A percentile compares a stretch with the other conserved stretches of the same genome.
phyloP scores from a whole-genome alignment of 352 stramenopile species.

The Globisporangium viniferum region DNA sequence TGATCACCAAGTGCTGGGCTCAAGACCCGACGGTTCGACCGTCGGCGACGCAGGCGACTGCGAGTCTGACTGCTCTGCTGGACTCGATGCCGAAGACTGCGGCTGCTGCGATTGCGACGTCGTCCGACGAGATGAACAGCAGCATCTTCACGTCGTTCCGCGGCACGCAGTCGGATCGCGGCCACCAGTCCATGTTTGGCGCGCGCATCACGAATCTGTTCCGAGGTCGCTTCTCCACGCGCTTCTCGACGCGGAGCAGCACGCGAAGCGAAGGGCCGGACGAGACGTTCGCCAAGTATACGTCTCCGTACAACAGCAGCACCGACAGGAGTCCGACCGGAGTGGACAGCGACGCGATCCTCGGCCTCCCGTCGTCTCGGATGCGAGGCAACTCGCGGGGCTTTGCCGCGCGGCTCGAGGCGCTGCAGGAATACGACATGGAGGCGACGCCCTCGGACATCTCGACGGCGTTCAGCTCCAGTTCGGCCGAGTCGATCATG shows the following conservation, averaged over 20 bases:
- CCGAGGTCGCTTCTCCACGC: conserved; percentile 37
- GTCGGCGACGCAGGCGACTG: conserved; percentile 41
- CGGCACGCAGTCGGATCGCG: conserved; percentile 28
- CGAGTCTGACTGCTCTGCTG: conserved; percentile 52
- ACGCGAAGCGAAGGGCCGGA: conserved; percentile 24
- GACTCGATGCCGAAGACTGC: conserved; percentile 45
- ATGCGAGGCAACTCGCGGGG: conserved; percentile 19
- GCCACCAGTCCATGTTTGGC: conserved; percentile 35
- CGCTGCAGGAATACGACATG: conserved; percentile 61
- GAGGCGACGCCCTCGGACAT: conserved; percentile 29
- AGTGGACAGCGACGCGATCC: conserved; percentile 29
- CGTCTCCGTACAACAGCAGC: conserved; percentile 34
- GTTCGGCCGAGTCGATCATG: conserved; percentile 34
- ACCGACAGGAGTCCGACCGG: conserved; percentile 8
- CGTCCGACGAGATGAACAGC: conserved; percentile 46
- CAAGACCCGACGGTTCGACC: conserved; percentile 50
- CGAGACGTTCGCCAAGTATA: conserved; percentile 45
- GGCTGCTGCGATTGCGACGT: conserved; percentile 26
- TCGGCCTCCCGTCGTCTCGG: conserved; percentile 18
- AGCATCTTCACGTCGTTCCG: conserved; percentile 58
- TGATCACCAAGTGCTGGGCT: conserved; percentile 64
- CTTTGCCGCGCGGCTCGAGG: conserved; percentile 48
- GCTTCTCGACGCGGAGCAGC: conserved; percentile 28
- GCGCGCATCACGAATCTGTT: conserved; percentile 71
- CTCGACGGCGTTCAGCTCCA: conserved; percentile 36